Percentiles rank a stretch among this genome's conserved stretches.
Evolutionary conservation across 768 basidiomycete genomes (phyloP).

Genomic region (Leucogyrophana mollusca): DNA sequence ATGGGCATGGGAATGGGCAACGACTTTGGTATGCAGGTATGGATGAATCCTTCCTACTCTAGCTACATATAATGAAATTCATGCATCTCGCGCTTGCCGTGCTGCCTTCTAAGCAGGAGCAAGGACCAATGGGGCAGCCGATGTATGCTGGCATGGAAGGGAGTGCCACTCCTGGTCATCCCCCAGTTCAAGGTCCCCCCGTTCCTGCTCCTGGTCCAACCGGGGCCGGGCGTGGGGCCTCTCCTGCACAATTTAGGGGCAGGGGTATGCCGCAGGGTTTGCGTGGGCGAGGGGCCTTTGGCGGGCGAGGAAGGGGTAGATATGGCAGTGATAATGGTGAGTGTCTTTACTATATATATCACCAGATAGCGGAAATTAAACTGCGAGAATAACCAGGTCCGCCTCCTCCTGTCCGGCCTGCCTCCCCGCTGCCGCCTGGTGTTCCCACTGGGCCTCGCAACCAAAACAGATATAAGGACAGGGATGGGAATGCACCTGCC

Average conservation of each 20-base stretch:
- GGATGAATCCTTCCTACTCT: conserved; percentile 30
- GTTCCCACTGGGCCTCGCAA: conserved; percentile 88
- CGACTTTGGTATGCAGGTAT: conserved; percentile 76
- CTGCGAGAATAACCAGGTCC: conserved; percentile 28
- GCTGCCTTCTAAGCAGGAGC: conserved; percentile 44
- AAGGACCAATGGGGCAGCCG: conserved; percentile 59
- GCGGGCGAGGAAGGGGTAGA: conserved; percentile 35
- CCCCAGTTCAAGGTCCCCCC: conserved; percentile 34
- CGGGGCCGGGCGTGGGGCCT: conserved; percentile 26
- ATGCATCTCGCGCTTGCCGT: conserved; percentile 26
- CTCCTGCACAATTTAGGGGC: conserved; percentile 42
- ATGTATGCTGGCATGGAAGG: conserved; percentile 69
- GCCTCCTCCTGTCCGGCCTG: conserved; percentile 65
- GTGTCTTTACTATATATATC: too few species aligned
- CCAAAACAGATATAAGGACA: conserved; percentile 88
- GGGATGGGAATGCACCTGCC: conserved; percentile 80
- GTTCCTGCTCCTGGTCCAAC: conserved; percentile 26
- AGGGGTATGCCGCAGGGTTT: conserved; percentile 41
- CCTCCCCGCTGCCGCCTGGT: conserved; percentile 82
- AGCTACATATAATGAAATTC: conserved; percentile 36
- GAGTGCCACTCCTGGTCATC: conserved; percentile 46
- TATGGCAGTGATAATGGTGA: conserved; percentile 35
- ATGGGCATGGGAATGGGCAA: conserved; percentile 71
- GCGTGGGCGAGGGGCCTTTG: conserved; percentile 44
- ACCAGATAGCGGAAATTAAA: too few species aligned